phyloP scores from a whole-genome alignment of 495 filamentous ascomycete genomes.

The Daldinia bambusicola region DNA sequence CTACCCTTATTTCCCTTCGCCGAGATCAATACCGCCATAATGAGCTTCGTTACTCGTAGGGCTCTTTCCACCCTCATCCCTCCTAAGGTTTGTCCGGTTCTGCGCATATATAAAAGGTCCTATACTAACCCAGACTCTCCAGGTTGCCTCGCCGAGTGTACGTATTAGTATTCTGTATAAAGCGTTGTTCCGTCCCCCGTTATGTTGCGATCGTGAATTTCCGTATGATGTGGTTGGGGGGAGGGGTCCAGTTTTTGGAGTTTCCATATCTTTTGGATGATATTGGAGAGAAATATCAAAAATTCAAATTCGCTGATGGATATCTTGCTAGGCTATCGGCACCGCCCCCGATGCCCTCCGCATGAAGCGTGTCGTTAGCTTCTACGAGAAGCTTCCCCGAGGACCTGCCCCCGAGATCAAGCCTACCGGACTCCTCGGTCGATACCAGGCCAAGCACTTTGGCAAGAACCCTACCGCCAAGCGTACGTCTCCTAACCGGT shows the following conservation, averaged over 20 bases:
- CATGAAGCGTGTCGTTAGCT: slow-evolving; percentile 95
- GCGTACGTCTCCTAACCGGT: slow-evolving; percentile 70
- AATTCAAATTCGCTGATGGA: slow-evolving; percentile 48
- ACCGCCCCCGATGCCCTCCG: slow-evolving; percentile 92
- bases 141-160: slow-evolving; percentile 92
- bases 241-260: slow-evolving; percentile 1
- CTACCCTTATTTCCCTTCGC: slow-evolving; percentile 38
- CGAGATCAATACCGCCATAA: slow-evolving; percentile 63
- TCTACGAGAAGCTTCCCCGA: slow-evolving; percentile 97
- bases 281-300: background rate
- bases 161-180: slow-evolving; percentile 53
- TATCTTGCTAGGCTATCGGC: slow-evolving; percentile 76
- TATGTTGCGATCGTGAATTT: slow-evolving; percentile 11
- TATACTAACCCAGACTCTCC: slow-evolving; percentile 44
- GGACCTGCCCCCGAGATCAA: slow-evolving; percentile 84
- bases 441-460: slow-evolving; percentile 95
- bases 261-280: background rate
- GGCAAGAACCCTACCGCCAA: slow-evolving; percentile 86
- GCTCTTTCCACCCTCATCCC: slow-evolving; percentile 98
- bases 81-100: slow-evolving; percentile 80
- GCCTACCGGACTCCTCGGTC: slow-evolving; percentile 78
- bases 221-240: slow-evolving; percentile 2
- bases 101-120: background rate
- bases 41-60: slow-evolving; percentile 90
- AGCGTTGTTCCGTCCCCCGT: slow-evolving; percentile 6